phyloP scores from a whole-genome alignment of 208 protist genomes.

The Leishmania guyanensis region DNA sequence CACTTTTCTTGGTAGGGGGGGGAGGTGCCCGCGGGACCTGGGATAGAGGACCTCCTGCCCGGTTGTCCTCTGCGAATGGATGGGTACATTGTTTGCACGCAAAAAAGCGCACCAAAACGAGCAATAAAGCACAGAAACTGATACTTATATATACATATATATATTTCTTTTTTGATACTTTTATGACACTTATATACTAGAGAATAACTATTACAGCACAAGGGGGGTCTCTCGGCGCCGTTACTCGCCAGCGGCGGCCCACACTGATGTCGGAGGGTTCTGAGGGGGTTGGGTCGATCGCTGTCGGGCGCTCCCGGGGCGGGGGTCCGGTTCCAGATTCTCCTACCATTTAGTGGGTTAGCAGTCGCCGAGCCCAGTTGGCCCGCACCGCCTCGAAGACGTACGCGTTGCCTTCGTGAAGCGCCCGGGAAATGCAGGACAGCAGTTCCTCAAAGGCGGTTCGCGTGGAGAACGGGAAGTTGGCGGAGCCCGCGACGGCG shows the following conservation, averaged over 20 bases:
- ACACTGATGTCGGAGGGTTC: not conserved
- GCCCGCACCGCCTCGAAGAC: not conserved
- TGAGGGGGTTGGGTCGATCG: not conserved
- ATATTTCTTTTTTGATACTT: too few species aligned
- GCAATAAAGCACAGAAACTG: too few species aligned
- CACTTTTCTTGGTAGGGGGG: too few species aligned
- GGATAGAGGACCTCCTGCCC: too few species aligned
- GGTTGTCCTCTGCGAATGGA: too few species aligned
- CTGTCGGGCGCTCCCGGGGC: not conserved
- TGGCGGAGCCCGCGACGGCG: too few species aligned
- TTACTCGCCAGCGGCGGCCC: not conserved
- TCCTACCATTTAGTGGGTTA: not conserved
- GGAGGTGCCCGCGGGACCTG: too few species aligned
- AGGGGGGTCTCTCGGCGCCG: not conserved
- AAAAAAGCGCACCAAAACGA: too few species aligned
- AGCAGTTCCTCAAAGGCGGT: constrained; percentile 18
- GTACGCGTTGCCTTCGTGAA: not conserved
- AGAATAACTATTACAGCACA: not conserved
- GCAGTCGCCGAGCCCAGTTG: not conserved
- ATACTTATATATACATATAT: too few species aligned
- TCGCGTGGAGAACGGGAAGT: constrained; percentile 15
- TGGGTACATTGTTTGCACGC: too few species aligned
- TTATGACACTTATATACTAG: not conserved
- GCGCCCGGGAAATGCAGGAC: not conserved
- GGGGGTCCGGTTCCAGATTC: not conserved